Conservation (phyloP, 768 basidiomycete genomes). For the Pisolithus tinctorius region DNA sequence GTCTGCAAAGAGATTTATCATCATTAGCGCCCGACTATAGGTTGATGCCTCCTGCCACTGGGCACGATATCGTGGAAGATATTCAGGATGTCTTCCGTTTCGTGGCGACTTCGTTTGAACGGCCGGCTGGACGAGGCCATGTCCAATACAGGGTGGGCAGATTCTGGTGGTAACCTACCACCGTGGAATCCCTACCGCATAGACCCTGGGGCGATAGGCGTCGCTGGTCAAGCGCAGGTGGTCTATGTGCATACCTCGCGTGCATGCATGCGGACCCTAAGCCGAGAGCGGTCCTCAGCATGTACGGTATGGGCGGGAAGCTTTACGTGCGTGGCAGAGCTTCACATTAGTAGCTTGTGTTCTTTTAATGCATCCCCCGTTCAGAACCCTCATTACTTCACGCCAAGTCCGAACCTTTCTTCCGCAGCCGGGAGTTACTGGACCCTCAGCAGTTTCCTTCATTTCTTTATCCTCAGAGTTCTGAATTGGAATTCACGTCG, state of each 20-base stretch:
- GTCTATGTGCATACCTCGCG: slow-evolving; percentile 57
- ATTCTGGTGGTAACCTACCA: not conserved
- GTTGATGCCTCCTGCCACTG: slow-evolving; percentile 44
- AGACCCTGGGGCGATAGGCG: slow-evolving; percentile 40
- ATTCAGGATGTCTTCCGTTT: slow-evolving; percentile 50
- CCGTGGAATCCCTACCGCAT: slow-evolving; percentile 25
- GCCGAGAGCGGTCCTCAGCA: slow-evolving; percentile 46
- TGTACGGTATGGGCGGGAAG: slow-evolving; percentile 59
- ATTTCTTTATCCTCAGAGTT: slow-evolving; percentile 39
- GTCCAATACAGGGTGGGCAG: not conserved
- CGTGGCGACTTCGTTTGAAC: slow-evolving; percentile 24
- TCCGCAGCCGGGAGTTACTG: slow-evolving; percentile 48
- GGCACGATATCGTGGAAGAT: slow-evolving; percentile 52
- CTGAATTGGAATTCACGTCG: slow-evolving; percentile 20
- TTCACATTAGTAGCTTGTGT: no score
- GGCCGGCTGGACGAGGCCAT: slow-evolving; percentile 6
- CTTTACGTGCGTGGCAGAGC: no score
- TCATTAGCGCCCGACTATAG: slow-evolving; percentile 62
- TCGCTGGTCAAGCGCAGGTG: slow-evolving; percentile 54
- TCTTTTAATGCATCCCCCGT: no score
- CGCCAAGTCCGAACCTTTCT: slow-evolving; percentile 44
- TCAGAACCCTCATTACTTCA: slow-evolving; percentile 21
- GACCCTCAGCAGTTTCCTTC: slow-evolving; percentile 40
- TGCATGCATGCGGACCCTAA: slow-evolving; percentile 47
- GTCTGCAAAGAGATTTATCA: slow-evolving; percentile 40